Evolutionary conservation across 108 stramenopile species (phyloP), one percentile per base, ranked within the genome.

Genomic region (Cyclostephanos tholiformis): DNA sequence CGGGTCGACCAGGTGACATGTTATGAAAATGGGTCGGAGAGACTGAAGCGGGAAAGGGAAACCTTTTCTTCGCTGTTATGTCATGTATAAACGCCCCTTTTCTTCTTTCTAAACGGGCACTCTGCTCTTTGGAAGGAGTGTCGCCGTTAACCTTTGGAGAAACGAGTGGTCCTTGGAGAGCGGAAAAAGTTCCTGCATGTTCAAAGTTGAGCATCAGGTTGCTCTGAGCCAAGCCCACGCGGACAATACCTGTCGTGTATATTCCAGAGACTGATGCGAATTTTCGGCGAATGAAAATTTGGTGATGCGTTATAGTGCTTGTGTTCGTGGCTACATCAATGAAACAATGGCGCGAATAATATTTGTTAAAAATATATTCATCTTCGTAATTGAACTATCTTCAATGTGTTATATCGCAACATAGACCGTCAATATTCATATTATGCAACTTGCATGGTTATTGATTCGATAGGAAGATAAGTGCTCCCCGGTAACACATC

Each of bases 151-250:
- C n/a, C 52, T 16, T 44, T 6, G 22, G 8, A 49, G 25, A 12
- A 48, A 65, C 46, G 39, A 65, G 25, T n/a, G 16, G 27, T 27
- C 19, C 35, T 64, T 77, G 53, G 44, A 29, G 76, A 77, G 69
- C 59, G 69, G 62, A 77, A 77, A 77, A 77, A 77, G 76, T 52
- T 63, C 76, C 76, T 59, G 57, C 38, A 19, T 41, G 38, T 46
- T 52, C 0, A 26, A 19, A 64, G 27, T 26, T 25, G 46, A 48
- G 27, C 19, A 69, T 67, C 52, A 44, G 76, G 76, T 77, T 77
- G 56, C 69, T 77, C 67, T 50, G 44, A 29, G 52, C 25, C 30
- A 60, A 52, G 25, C 49, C 67, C 13, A 49, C 50, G 11, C 35
- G 51, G 52, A 53, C 27, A 67, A 67, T 53, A 4, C 44, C 52